Evolutionary conservation across 2,329 filamentous ascomycete genomes (phyloP).

Genomic region (Cercospora sesami): DNA sequence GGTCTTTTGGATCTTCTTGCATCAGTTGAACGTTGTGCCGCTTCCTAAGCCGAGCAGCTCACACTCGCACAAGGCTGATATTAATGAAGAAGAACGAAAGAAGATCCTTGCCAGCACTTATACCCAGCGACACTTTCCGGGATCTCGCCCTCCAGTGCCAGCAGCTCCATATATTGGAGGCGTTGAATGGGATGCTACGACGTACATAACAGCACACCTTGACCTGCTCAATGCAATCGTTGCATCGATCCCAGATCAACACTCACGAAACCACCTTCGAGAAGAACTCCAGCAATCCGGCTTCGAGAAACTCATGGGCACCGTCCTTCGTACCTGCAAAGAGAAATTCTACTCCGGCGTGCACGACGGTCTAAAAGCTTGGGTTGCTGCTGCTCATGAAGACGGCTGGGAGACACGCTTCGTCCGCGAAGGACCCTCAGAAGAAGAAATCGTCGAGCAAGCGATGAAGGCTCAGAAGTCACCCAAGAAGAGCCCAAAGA

Average conservation of each 20-base stretch:
- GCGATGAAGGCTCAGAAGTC: conserved; percentile 45
- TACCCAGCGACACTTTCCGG: conserved; percentile 73
- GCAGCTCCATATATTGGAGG: conserved; percentile 95
- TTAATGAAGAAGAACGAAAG: conserved; percentile 24
- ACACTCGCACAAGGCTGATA: conserved; percentile 30
- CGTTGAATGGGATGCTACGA: conserved; percentile 98
- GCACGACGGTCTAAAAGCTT: conserved; percentile 83
- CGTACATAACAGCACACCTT: conserved; percentile 88
- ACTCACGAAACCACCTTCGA: conserved; percentile 77
- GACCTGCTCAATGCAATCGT: conserved; percentile 90
- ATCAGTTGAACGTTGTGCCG: conserved; percentile 85
- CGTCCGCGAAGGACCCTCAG: conserved; percentile 71
- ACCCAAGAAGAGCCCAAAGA: conserved; percentile 42
- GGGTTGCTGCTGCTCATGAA: conserved; percentile 82
- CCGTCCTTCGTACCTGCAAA: conserved; percentile 84
- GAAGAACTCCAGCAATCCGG: conserved; percentile 76
- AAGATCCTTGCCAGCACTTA: conserved; percentile 42
- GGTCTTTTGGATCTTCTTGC: conserved; percentile 98
- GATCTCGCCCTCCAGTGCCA: conserved; percentile 82
- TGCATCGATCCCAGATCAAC: conserved; percentile 69
- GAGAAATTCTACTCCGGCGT: conserved; percentile 96
- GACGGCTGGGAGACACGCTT: conserved; percentile 84
- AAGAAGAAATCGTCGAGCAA: conserved; percentile 45
- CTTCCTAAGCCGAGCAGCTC: conserved; percentile 48
- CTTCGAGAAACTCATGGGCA: conserved; percentile 86